Base-by-base conservation (phyloP, 2,329 filamentous ascomycete species). In the Emydomyces testavorans region DNA sequence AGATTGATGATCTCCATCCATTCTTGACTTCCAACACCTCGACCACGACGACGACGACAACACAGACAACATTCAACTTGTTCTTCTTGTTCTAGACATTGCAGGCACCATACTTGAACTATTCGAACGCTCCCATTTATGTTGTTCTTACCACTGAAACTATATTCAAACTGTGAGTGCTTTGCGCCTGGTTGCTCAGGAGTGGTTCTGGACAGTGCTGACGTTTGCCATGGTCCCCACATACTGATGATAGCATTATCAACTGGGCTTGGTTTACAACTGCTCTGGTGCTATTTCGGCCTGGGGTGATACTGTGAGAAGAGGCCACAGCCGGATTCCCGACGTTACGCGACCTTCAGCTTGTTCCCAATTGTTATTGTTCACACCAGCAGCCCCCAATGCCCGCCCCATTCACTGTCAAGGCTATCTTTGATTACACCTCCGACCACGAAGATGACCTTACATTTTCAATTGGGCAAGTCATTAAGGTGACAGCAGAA, bases 381-480 rank as follows among this genome's bases (percentile, higher is more conserved):
- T 51, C 56, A 57, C 58, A 54, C 56, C 54, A 54, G 55, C 57
- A 57, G 55, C 56, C 55, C 53, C 76, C 67, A 64, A 89, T 89
- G 83, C 73, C 82, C 65, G 67, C 65, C 52, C 80, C 81, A 52
- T 95, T 94, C 75, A 93, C 86, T 71, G 92, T 98, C 73, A 94
- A 89, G 76, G 87, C 92, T 58, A 71, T 96, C 62, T 98, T 84
- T 73, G 90, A 96, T 65, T 98, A 98, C 72, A 74, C 77, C 63
- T 96, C 92, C 57, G 78, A 79, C 53, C 90, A 98, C 66, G 88
- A 94, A 58, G 92, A 98, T 68, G 92, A 98, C 69, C 81, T 98
- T 57, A 84, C 79, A 63, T 98, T 98, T 65, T 67, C 76, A 51
- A 71, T 78, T 60, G 88, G 87, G 56, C 89, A 95, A 70, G 77